phyloP scores from a whole-genome alignment of 148 eudicot genomes.

The Limonium bicolor region DNA sequence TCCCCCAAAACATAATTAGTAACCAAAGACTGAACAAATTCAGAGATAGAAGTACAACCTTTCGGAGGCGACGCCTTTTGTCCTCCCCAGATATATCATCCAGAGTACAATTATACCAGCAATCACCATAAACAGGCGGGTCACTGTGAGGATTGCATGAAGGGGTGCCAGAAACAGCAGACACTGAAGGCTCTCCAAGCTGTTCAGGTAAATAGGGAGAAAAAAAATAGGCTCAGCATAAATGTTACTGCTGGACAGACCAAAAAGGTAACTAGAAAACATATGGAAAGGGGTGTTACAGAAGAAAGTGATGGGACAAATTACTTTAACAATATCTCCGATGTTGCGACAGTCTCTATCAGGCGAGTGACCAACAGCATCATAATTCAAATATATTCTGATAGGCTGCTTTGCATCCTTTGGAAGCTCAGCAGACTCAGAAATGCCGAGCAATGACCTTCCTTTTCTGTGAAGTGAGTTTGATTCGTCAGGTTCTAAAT shows the following conservation, averaged over 20 bases:
- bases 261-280: too few relatives aligned
- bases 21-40: too few relatives aligned
- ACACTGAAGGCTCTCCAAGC: constrained; percentile 86
- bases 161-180: constrained; percentile 36
- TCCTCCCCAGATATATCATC: constrained; percentile 84
- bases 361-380: constrained; percentile 90
- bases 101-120: constrained; percentile 92
- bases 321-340: constrained; percentile 86
- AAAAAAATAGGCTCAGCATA: background rate
- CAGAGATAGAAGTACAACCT: constrained; percentile 24
- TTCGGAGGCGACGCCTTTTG: constrained; percentile 71
- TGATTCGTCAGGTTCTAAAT: constrained; percentile 29
- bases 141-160: constrained; percentile 65
- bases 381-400: constrained; percentile 88
- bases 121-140: constrained; percentile 75
- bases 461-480: constrained; percentile 31
- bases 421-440: constrained; percentile 19
- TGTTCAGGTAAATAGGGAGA: constrained; percentile 14
- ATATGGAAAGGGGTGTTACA: too few relatives aligned
- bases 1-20: too few relatives aligned
- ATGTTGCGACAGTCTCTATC: constrained; percentile 85
- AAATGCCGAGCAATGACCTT: constrained; percentile 50
- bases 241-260: too few relatives aligned
- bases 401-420: constrained; percentile 65
- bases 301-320: too few relatives aligned